Conservation (phyloP, 2,329 filamentous ascomycete species). For the Ascochyta rabiei region DNA sequence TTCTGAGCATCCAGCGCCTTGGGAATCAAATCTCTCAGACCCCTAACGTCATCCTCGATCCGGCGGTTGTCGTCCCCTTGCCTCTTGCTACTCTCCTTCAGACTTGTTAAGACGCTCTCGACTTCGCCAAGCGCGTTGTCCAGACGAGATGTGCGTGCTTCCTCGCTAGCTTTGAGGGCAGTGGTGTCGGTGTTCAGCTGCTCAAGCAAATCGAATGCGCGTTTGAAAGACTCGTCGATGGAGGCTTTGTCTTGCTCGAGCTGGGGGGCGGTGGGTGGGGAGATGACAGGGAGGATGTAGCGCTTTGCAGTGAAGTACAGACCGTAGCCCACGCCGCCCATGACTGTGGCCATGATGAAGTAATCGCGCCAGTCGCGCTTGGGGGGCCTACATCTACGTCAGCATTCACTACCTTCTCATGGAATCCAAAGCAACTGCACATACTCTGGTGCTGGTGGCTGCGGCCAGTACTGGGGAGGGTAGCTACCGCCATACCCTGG, state of each 20-base stretch:
- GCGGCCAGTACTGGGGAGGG: slow-evolving; percentile 58
- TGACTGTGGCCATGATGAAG: slow-evolving; percentile 99
- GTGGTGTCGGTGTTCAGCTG: slow-evolving; percentile 91
- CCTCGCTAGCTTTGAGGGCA: slow-evolving; percentile 83
- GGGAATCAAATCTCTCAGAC: slow-evolving; percentile 83
- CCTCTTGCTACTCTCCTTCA: slow-evolving; percentile 80
- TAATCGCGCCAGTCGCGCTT: slow-evolving; percentile 96
- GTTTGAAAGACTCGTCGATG: slow-evolving; percentile 92
- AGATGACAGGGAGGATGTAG: slow-evolving; percentile 88
- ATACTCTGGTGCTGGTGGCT: slow-evolving; percentile 61
- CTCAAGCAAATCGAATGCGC: slow-evolving; percentile 88
- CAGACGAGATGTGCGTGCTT: slow-evolving; percentile 80
- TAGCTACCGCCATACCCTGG: slow-evolving; percentile 59
- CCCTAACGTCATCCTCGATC: slow-evolving; percentile 83
- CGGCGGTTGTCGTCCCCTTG: slow-evolving; percentile 87
- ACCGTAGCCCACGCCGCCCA: slow-evolving; percentile 87
- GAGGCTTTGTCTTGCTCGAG: slow-evolving; percentile 91
- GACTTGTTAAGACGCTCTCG: slow-evolving; percentile 78
- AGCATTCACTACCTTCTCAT: slow-evolving; percentile 7
- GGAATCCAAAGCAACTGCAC: slow-evolving; percentile 10
- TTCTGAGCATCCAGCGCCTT: slow-evolving; percentile 88
- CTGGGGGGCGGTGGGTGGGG: slow-evolving; percentile 91
- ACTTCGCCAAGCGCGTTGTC: slow-evolving; percentile 83
- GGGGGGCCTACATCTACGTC: slow-evolving; percentile 56
- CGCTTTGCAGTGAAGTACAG: slow-evolving; percentile 85